Base-by-base conservation (phyloP, 2,329 filamentous ascomycete species). In the Xylariomycetidae sp. region DNA sequence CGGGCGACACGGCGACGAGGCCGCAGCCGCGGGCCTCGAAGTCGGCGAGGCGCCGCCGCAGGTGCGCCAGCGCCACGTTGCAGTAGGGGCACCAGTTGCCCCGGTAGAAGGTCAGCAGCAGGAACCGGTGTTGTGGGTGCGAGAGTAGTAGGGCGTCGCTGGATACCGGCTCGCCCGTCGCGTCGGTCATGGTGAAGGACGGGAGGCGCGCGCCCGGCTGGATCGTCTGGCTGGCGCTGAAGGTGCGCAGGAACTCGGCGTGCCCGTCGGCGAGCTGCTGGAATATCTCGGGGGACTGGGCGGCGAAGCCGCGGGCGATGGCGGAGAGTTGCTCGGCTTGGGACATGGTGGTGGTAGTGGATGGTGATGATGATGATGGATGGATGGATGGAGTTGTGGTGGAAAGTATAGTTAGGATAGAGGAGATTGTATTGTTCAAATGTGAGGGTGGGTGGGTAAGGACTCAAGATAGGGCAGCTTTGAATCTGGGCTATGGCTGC, bases 51-150 rank as follows among this genome's bases (percentile, higher is more conserved):
- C 54, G 47, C 26, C 53, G 45, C 37, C 67, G 63, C 1, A 67
- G 46, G 14, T 50, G 49, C 5, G 34, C 46, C 14, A 67, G 47
- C 2, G 56, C 53, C 12, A 67, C 31, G 46, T 67, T 68, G 54
- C 66, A 69, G 53, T 54, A 67, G 1, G 66, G 64, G 37, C 65
- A 70, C 66, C 65, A 69, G 32, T 54, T 50, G 12, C 64, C 64
- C 29, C 65, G 65, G 50, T 69, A 68, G 50, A 69, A 69, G n/a
- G 59, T 62, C 27, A 69, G 52, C 17, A 69, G 51, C 13, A 69
- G 38, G 55, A 49, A 3, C 55, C 58, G 10, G 53, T 45, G 19
- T 41, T 33, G 16, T n/a, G n/a, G n/a, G n/a, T n/a, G n/a, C n/a
- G n/a, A n/a, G 60, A 49, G 10, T 62, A 58, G 8, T 51, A 44